Evolutionary conservation across 176 grass and related monocot species (phyloP).

Genomic region (Rhynchospora pubera): DNA sequence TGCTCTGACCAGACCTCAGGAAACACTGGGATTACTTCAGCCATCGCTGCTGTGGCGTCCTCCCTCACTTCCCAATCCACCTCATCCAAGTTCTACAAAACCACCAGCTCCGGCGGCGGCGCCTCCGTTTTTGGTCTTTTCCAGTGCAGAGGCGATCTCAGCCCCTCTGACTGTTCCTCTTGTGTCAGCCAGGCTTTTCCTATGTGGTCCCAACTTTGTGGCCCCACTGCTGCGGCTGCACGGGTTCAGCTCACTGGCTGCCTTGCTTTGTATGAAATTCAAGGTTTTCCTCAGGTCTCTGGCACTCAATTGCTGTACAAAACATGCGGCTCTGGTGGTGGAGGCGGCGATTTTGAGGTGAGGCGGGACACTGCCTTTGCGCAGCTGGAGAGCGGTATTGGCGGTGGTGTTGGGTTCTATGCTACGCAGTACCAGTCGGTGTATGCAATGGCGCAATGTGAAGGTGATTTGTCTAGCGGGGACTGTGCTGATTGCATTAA

Average conservation of each 20-base stretch:
- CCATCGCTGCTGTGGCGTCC: slow-evolving; percentile 36
- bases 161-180: slow-evolving; percentile 55
- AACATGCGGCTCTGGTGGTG: slow-evolving; percentile 59
- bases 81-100: slow-evolving; percentile 84
- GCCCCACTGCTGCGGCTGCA: slow-evolving; percentile 44
- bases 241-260: slow-evolving; percentile 83
- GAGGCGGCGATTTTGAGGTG: slow-evolving; percentile 54
- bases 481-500: slow-evolving; percentile 75
- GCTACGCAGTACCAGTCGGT: slow-evolving; percentile 72
- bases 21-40: slow-evolving; percentile 20
- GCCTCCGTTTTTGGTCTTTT: slow-evolving; percentile 68
- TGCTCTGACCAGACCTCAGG: slow-evolving; percentile 76
- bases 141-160: slow-evolving; percentile 90
- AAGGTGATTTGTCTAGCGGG: slow-evolving; percentile 71
- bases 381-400: slow-evolving; percentile 51
- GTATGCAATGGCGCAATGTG: slow-evolving; percentile 93
- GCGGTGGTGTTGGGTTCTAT: slow-evolving; percentile 49
- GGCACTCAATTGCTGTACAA: slow-evolving; percentile 92
- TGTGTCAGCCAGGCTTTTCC: slow-evolving; percentile 59
- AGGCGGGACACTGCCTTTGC: slow-evolving; percentile 69
- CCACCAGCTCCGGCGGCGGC: slow-evolving; percentile 20
- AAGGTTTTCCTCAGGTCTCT: slow-evolving; percentile 87
- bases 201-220: slow-evolving; percentile 62
- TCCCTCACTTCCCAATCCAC: slow-evolving; percentile 44
- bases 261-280: slow-evolving; percentile 70